A percentile compares a stretch with the other conserved stretches of the same genome.
Conservation (phyloP, 2,329 filamentous ascomycete species). For the Fusarium equiseti region DNA sequence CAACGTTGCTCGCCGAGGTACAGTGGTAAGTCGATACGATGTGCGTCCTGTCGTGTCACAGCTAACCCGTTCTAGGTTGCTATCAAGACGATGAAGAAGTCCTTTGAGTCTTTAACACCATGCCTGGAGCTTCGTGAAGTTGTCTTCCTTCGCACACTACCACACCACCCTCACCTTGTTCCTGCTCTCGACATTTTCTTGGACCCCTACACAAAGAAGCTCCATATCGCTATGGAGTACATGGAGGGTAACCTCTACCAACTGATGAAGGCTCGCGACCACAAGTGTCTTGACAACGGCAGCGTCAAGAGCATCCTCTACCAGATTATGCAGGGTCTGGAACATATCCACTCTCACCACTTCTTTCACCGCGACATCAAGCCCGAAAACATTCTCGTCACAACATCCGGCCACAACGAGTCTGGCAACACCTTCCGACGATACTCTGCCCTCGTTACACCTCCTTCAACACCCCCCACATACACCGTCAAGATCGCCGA, state of each 20-base stretch:
- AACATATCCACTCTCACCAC: slow-evolving; percentile 96
- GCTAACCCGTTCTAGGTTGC: slow-evolving; percentile 74
- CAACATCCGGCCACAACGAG: slow-evolving; percentile 87
- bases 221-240: slow-evolving; percentile 99
- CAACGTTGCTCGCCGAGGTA: slow-evolving; percentile 88
- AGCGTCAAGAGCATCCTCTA: slow-evolving; percentile 98
- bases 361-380: slow-evolving; percentile 99
- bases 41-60: slow-evolving; percentile 27
- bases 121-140: slow-evolving; percentile 96
- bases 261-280: slow-evolving; percentile 97
- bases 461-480: slow-evolving; percentile 90
- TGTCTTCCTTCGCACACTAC: slow-evolving; percentile 92
- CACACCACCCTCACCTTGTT: slow-evolving; percentile 91
- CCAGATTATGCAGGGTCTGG: slow-evolving; percentile 94
- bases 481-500: slow-evolving; percentile 99
- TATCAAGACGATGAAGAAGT: slow-evolving; percentile 99
- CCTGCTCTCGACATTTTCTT: slow-evolving; percentile 98
- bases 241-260: slow-evolving; percentile 99
- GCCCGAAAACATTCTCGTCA: slow-evolving; percentile 97
- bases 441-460: slow-evolving; percentile 93
- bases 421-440: slow-evolving; percentile 86
- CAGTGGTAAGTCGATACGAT: slow-evolving; percentile 76
- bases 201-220: slow-evolving; percentile 93
- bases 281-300: slow-evolving; percentile 89
- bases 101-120: slow-evolving; percentile 89